These are phyloP conservation scores for Eimeria necatrix DNA, from an alignment of 169 alveolate species.

Conservation along the genomic window DNA sequence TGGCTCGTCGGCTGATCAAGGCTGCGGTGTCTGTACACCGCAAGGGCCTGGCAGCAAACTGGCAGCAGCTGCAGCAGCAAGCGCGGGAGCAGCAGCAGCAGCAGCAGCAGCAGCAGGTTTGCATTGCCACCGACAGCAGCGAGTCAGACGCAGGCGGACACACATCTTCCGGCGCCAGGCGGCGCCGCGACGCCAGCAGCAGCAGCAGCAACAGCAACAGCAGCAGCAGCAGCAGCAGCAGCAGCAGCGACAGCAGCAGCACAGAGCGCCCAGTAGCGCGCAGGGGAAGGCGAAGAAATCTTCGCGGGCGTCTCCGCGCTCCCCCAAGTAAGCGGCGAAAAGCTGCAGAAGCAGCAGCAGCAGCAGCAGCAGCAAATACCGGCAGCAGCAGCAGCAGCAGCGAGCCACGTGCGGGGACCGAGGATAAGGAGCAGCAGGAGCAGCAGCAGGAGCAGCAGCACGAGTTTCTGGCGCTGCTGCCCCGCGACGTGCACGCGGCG, in stretches of 20 bases:
- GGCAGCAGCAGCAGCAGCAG: not conserved
- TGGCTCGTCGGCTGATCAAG: not conserved
- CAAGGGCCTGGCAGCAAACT: slow-evolving; percentile 9
- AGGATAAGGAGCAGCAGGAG: not conserved
- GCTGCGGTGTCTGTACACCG: slow-evolving; percentile 15
- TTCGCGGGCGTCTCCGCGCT: not conserved
- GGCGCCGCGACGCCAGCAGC: not conserved
- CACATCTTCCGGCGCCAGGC: not conserved
- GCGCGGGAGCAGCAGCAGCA: slow-evolving; percentile 2
- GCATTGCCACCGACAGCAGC: not conserved
- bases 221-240: slow-evolving; percentile 9
- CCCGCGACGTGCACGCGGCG: slow-evolving; percentile 52
- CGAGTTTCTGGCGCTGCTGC: slow-evolving; percentile 14
- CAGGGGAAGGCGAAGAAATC: not conserved
- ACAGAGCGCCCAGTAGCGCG: not conserved
- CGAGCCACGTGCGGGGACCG: not conserved
- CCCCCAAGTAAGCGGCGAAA: not conserved
- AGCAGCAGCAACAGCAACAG: slow-evolving; percentile 32
- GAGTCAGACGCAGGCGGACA: not conserved
- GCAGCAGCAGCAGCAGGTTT: not conserved
- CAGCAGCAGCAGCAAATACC: no score
- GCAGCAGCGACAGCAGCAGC: slow-evolving; percentile 49
- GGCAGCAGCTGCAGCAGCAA: slow-evolving; percentile 18
- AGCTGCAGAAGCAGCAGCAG: not conserved
- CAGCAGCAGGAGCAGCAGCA: slow-evolving; percentile 2